Evolutionary conservation across 768 basidiomycete species (phyloP), one percentile per base, ranked within the genome.

Genomic region (Brasilioporus rufonigricans): DNA sequence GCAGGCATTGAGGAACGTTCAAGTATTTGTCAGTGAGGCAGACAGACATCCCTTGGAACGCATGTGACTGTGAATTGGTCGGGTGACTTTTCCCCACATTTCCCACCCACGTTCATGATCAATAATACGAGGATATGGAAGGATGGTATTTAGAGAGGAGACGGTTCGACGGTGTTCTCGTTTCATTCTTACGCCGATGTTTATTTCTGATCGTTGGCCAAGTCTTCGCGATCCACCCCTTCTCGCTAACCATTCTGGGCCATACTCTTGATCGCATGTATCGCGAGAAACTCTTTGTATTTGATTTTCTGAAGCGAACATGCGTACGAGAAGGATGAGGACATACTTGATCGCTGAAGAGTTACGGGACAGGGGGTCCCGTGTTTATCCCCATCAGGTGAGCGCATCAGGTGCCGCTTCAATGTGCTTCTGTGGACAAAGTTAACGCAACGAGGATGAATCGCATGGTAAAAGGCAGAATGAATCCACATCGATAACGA

Each of bases 41-140:
- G 94, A 97, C 69, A 71, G 63, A 48, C 87, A 95, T 73, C 94
- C 94, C 7, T 73, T 96, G 47, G 72, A 77, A 51, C 77, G 89
- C 59, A 81, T 88, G 57, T 89, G 74, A 68, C 35, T 5, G n/a
- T 46, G 45, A 19, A n/a, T n/a, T n/a, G 31, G 23, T 33, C 26
- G n/a, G 24, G n/a, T 38, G 40, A 51, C 7, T 11, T 2, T 16
- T 54, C 38, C 43, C 29, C 45, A 2, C 31, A 44, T 55, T 38
- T 13, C 29, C 23, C 18, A 50, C 44, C 10, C 52, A 36, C 21
- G 44, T 48, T 50, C 38, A 40, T 14, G 38, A 45, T 47, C 52
- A 29, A 14, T 41, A 18, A 31, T 44, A 23, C 36, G 41, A 52
- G 19, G 43, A 61, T 46, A 24, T 48, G 39, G 58, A 51, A 53